phyloP scores from a whole-genome alignment of 163 green algal species.

The Chlorella variabilis region DNA sequence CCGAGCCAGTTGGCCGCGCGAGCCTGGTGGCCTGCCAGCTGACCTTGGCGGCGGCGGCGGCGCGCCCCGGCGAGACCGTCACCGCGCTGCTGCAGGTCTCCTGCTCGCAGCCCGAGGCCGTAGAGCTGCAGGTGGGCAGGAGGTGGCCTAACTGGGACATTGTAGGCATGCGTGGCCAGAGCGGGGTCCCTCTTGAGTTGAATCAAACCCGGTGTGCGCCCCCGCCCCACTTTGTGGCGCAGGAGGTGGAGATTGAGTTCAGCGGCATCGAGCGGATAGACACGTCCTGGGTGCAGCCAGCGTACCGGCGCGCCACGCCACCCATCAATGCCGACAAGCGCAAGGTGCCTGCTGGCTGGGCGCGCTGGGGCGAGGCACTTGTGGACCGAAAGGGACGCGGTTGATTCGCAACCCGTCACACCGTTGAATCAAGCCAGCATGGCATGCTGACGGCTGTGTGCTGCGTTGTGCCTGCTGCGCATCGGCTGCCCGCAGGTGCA shows the following conservation, averaged over 20 bases:
- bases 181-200: no score
- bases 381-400: no score
- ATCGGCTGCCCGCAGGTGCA: conserved; percentile 40
- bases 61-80: conserved; percentile 41
- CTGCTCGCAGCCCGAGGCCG: conserved; percentile 17
- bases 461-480: no score
- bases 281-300: conserved; percentile 41
- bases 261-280: conserved; percentile 52
- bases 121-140: conserved; percentile 29
- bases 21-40: conserved; percentile 3
- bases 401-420: no score
- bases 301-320: conserved; percentile 15
- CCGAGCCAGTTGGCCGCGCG: neutral
- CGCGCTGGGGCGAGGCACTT: no score
- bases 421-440: no score
- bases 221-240: neutral
- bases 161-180: neutral
- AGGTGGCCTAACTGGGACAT: neutral
- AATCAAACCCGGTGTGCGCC: no score
- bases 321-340: conserved; percentile 45
- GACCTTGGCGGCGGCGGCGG: conserved; percentile 25
- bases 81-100: conserved; percentile 44
- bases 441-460: no score
- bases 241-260: conserved; percentile 46
- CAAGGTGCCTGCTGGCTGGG: neutral